Conservation (phyloP, 2,329 filamentous ascomycete genomes). For the Lecanicillium sp. region DNA sequence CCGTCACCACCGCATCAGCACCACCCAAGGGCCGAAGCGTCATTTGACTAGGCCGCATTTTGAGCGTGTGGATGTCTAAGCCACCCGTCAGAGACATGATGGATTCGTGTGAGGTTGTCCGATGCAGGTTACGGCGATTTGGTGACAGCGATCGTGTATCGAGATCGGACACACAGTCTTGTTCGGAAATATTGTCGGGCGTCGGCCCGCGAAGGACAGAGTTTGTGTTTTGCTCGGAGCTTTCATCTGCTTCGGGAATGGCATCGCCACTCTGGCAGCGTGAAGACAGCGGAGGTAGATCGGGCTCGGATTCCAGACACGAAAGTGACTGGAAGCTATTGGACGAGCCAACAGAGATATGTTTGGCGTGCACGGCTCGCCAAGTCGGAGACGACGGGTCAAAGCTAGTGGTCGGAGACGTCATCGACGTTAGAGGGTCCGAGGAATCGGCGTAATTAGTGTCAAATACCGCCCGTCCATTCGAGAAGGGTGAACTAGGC, state of each 20-base stretch:
- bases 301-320: constrained; percentile 23
- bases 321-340: constrained; percentile 36
- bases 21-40: constrained; percentile 46
- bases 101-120: constrained; percentile 74
- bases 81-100: constrained; percentile 80
- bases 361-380: constrained; percentile 43
- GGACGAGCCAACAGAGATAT: constrained; percentile 46
- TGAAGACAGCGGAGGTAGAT: constrained; percentile 12
- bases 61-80: constrained; percentile 81
- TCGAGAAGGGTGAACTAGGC: constrained; percentile 63
- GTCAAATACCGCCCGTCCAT: constrained; percentile 76
- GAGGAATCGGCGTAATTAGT: constrained; percentile 41
- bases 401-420: constrained; percentile 72
- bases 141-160: constrained; percentile 10
- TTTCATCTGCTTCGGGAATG: constrained; percentile 31
- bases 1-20: constrained; percentile 47
- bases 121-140: constrained; percentile 40
- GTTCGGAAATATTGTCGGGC: background rate
- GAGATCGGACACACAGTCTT: background rate
- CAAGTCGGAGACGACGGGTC: constrained; percentile 58
- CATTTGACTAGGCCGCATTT: constrained; percentile 67
- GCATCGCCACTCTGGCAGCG: constrained; percentile 18
- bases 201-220: constrained; percentile 5
- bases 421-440: constrained; percentile 73
- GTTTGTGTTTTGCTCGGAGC: constrained; percentile 10